Conservation (phyloP, 2,329 filamentous ascomycete species). For the Venturia asperata region DNA sequence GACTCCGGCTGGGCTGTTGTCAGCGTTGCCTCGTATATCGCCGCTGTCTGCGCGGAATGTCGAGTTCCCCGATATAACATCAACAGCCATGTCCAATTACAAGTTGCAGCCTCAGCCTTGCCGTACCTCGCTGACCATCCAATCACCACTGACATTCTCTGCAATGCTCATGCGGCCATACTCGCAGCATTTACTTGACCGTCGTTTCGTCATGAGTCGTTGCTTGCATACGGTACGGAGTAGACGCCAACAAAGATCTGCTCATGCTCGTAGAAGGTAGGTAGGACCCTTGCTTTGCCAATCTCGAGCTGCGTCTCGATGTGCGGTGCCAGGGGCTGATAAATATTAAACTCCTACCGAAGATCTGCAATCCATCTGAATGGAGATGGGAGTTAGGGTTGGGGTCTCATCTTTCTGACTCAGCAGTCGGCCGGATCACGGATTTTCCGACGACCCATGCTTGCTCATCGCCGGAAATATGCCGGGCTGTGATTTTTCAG, state of each 20-base stretch:
- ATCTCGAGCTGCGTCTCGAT: not conserved
- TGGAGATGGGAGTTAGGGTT: too few species aligned
- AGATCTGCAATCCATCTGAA: too few species aligned
- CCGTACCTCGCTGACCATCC: not conserved
- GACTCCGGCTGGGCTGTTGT: too few species aligned
- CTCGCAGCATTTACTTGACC: not conserved
- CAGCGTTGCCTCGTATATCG: too few species aligned
- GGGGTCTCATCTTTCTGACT: too few species aligned
- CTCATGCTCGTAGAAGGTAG: not conserved
- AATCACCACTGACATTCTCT: not conserved
- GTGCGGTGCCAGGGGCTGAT: too few species aligned
- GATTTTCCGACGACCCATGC: not conserved
- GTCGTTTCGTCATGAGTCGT: not conserved
- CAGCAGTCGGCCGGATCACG: too few species aligned
- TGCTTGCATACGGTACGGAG: too few species aligned
- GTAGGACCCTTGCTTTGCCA: not conserved
- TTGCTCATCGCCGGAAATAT: constrained; percentile 5
- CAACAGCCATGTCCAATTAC: not conserved
- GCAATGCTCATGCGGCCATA: not conserved
- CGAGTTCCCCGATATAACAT: too few species aligned
- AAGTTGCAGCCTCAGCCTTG: not conserved
- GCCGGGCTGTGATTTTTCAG: not conserved
- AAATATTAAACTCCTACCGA: too few species aligned
- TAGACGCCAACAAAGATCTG: too few species aligned
- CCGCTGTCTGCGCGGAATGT: too few species aligned